These are phyloP conservation scores for Pseudoscleropodium purum DNA, from an alignment of 225 moss, liverwort and hornwort species.

Conservation along the genomic window DNA sequence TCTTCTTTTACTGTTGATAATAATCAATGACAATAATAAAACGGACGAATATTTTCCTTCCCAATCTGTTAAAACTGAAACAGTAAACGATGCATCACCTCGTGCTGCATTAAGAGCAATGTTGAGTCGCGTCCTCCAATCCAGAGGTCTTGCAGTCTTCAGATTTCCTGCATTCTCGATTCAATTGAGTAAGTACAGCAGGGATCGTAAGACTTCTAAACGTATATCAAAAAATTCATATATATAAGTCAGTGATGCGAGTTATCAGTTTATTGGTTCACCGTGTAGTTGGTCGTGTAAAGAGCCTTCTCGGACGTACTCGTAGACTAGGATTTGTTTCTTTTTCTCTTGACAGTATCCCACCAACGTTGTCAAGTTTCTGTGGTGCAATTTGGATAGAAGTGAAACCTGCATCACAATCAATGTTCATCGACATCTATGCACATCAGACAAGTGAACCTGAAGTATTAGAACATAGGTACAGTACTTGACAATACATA, in stretches of 20 bases:
- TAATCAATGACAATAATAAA: neutral
- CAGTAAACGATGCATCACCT: neutral
- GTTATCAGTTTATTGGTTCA: neutral
- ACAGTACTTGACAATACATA: neutral
- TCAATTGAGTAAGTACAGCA: neutral
- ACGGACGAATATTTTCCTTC: neutral
- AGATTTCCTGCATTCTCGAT: neutral
- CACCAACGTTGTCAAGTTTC: conserved; percentile 13
- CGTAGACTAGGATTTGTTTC: conserved; percentile 17
- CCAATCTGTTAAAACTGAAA: neutral
- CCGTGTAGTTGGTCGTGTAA: conserved; percentile 16
- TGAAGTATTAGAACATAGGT: neutral
- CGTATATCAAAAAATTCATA: neutral
- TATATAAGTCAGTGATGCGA: neutral
- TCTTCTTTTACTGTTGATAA: neutral
- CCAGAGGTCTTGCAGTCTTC: neutral
- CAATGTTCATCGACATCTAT: neutral
- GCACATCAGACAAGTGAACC: neutral
- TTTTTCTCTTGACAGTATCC: conserved; percentile 18
- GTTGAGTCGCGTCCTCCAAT: conserved; percentile 15
- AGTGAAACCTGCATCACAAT: conserved; percentile 7
- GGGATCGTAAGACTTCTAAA: neutral
- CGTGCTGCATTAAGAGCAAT: conserved; percentile 22
- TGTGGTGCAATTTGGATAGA: conserved; percentile 17
- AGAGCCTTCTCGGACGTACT: conserved; percentile 17